Evolutionary conservation across 495 filamentous ascomycete genomes (phyloP), one percentile per base, ranked within the genome.

Genomic region (Aspergillus incahuasiensis): DNA sequence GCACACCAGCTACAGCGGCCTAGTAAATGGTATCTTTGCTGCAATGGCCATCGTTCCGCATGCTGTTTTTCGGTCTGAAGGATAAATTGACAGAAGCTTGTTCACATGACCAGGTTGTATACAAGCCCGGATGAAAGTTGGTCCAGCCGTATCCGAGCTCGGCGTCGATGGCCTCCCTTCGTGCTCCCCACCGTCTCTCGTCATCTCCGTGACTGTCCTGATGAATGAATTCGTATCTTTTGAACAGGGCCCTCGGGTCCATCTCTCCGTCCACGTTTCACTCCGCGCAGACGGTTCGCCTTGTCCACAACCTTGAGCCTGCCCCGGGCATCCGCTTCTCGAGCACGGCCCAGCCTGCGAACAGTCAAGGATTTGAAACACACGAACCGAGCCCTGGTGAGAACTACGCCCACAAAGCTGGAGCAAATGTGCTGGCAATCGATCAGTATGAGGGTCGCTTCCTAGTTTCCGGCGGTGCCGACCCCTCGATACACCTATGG

Each of bases 161-260:
- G 21, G 6, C 21, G 18, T 28, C 18, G 13, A 6, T 32, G 2
- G 30, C n/a, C 5, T 35, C 16, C 28, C 18, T 16, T 20, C 22
- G 2, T 3, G 13, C n/a, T 48, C 46, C 13, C n/a, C 8, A 4
- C 38, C 38, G 5, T 40, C 38, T 18, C 15, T 30, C 15, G 20
- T 24, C 18, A 15, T 13, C 18, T 24, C n/a, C 2, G 21, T 18
- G 35, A 13, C n/a, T 16, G 18, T n/a, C 48, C 59, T 57, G 11
- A 86, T 88, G 84, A 75, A 94, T 95, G 90, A 89, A 90, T 83
- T 80, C 82, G 51, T 82, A 85, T 63, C 80, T 95, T 19, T 76
- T 94, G 59, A 83, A 86, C 64, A 83, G 88, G 68, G 80, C 86
- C 48, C 70, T 83, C 13, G 90, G 90, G 65, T 78, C 74, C 60